These are phyloP conservation scores for Heliamphora pulchella DNA, from an alignment of 179 eudicot genomes.

Conservation along the genomic window DNA sequence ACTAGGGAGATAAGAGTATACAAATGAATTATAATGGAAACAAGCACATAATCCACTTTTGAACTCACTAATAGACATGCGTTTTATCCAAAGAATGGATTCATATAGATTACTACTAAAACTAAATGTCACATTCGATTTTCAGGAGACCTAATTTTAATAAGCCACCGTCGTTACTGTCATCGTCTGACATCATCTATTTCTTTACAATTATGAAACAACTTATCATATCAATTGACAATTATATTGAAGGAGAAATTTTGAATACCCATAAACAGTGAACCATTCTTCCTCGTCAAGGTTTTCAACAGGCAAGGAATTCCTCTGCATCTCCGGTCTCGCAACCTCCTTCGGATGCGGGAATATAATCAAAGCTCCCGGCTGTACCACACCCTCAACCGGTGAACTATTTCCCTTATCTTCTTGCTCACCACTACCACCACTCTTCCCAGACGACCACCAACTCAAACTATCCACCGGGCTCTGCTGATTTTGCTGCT, in stretches of 20 bases:
- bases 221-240: constrained; percentile 8
- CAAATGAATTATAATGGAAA: background rate
- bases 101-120: background rate
- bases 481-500: constrained; percentile 58
- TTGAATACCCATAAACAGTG: constrained; percentile 80
- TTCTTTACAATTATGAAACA: background rate
- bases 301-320: constrained; percentile 47
- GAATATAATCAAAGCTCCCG: constrained; percentile 72
- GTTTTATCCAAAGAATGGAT: background rate
- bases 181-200: background rate
- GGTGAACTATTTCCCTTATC: constrained; percentile 94
- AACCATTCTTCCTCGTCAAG: constrained; percentile 96
- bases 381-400: constrained; percentile 85
- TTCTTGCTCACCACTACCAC: constrained; percentile 50
- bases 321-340: constrained; percentile 72
- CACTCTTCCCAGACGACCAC: constrained; percentile 74
- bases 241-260: background rate
- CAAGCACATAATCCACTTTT: background rate
- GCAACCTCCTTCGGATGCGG: constrained; percentile 93
- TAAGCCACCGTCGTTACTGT: background rate
- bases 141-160: background rate
- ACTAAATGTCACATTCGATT: background rate
- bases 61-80: background rate
- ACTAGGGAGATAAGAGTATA: too few relatives aligned
- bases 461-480: constrained; percentile 47